A percentile compares a stretch with the other conserved stretches of the same genome.
phyloP scores from a whole-genome alignment of 2,329 filamentous ascomycete species.

The Shiraia sp. region DNA sequence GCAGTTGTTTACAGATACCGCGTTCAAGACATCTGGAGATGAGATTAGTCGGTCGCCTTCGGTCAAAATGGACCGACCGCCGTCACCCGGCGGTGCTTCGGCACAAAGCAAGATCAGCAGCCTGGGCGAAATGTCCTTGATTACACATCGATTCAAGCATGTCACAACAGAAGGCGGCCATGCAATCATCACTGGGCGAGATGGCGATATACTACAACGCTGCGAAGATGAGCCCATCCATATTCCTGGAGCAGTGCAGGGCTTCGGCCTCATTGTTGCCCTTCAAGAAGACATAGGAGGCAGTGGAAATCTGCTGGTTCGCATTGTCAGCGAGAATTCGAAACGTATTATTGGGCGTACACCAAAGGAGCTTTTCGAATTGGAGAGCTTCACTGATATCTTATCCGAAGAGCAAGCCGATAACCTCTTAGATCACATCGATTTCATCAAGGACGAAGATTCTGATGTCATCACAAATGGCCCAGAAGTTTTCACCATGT shows the following conservation, averaged over 20 bases:
- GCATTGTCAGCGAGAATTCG: constrained; percentile 82
- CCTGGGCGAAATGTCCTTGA: constrained; percentile 52
- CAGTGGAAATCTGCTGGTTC: constrained; percentile 64
- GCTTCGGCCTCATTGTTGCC: constrained; percentile 77
- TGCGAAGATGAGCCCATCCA: constrained; percentile 94
- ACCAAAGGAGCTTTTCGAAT: constrained; percentile 73
- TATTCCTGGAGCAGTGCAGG: constrained; percentile 79
- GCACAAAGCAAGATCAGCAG: constrained; percentile 40
- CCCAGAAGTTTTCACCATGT: constrained; percentile 82
- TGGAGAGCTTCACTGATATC: constrained; percentile 80
- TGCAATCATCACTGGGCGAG: constrained; percentile 78
- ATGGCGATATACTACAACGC: constrained; percentile 70
- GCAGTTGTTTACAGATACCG: constrained; percentile 44
- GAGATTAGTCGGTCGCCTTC: constrained; percentile 28
- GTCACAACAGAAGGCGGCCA: constrained; percentile 76
- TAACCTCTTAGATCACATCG: constrained; percentile 81
- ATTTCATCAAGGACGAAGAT: constrained; percentile 84
- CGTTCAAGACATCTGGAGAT: constrained; percentile 30
- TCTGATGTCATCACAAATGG: constrained; percentile 75
- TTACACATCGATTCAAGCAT: constrained; percentile 79
- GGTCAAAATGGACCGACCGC: constrained; percentile 20
- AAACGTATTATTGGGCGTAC: constrained; percentile 74
- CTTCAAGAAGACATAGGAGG: constrained; percentile 70
- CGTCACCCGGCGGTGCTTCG: constrained; percentile 35
- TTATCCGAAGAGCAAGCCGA: constrained; percentile 82